Evolutionary conservation across 75 land plant species (phyloP).

Genomic region (Sequoia sempervirens): DNA sequence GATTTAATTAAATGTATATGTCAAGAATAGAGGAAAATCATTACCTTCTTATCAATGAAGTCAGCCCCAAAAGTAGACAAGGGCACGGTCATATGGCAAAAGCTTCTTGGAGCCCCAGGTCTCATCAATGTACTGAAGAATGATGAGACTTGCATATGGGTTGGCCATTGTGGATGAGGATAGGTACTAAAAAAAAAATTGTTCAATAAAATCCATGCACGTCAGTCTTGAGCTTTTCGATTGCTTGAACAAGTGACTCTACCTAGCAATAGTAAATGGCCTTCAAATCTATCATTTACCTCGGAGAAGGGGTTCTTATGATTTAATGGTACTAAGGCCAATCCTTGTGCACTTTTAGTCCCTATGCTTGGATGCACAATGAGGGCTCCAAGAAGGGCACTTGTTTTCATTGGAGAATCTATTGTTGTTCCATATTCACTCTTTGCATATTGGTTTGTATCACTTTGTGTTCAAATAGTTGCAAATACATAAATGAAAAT

Average conservation of each 20-base stretch:
- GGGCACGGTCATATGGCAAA: too few relatives aligned
- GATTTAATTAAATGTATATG: too few relatives aligned
- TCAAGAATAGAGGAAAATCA: too few relatives aligned
- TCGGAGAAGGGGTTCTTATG: conserved; percentile 46
- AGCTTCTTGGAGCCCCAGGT: too few relatives aligned
- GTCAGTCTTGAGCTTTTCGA: conserved; percentile 93
- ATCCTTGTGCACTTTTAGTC: conserved; percentile 28
- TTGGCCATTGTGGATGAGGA: too few relatives aligned
- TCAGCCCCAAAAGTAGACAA: too few relatives aligned
- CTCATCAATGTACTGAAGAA: too few relatives aligned
- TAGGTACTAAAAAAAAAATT: too few relatives aligned
- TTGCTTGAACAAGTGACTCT: conserved; percentile 86
- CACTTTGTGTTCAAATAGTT: too few relatives aligned
- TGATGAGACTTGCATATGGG: too few relatives aligned
- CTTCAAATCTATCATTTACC: conserved; percentile 63
- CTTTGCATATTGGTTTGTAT: conserved; percentile 28
- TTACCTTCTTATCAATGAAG: too few relatives aligned
- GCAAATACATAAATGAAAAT: conserved; percentile 18
- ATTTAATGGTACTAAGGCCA: conserved; percentile 59
- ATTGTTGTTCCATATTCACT: conserved; percentile 20
- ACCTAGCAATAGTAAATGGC: conserved; percentile 87
- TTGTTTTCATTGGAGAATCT: not conserved
- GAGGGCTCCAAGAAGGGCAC: conserved; percentile 2
- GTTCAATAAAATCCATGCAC: conserved; percentile 1
- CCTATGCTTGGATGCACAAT: conserved; percentile 11